These are phyloP conservation scores for Huntiella bhutanensis DNA, from an alignment of 2,329 filamentous ascomycete genomes.

Conservation along the genomic window DNA sequence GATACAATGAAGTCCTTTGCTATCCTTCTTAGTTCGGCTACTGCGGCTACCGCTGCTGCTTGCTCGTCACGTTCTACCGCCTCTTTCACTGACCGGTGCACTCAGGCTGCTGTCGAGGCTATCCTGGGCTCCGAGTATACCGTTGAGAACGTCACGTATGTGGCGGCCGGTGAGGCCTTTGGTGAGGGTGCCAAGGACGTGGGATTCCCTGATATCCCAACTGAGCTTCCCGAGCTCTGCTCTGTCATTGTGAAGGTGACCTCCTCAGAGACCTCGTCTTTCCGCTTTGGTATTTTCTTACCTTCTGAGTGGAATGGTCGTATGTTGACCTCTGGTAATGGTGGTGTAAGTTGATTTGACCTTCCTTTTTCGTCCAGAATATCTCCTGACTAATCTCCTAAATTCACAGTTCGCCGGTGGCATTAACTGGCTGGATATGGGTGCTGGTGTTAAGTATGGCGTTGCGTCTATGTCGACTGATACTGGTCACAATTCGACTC, in stretches of 20 bases:
- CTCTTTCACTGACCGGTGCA: neutral
- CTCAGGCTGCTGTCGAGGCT: neutral
- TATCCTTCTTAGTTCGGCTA: too few species aligned
- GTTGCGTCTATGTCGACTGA: constrained; percentile 25
- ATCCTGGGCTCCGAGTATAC: neutral
- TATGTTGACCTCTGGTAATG: constrained; percentile 19
- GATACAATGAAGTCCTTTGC: too few species aligned
- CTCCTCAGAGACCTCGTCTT: constrained; percentile 14
- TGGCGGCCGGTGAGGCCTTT: constrained; percentile 13
- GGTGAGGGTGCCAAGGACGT: constrained; percentile 14
- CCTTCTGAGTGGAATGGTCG: constrained; percentile 18
- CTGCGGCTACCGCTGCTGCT: too few species aligned
- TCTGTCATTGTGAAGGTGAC: constrained; percentile 17
- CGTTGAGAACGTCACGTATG: constrained; percentile 7
- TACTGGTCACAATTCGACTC: constrained; percentile 23
- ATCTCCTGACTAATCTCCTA: neutral
- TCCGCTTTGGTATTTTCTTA: constrained; percentile 19
- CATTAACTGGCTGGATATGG: constrained; percentile 18
- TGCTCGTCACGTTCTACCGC: neutral
- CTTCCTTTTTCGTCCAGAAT: neutral
- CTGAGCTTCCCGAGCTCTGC: constrained; percentile 18
- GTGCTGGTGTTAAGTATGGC: constrained; percentile 18
- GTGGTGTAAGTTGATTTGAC: constrained; percentile 12
- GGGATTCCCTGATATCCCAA: constrained; percentile 16
- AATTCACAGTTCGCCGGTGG: constrained; percentile 15